Evolutionary conservation across 2,329 filamentous ascomycete genomes (phyloP).

Genomic region (Cladosporium colombiae): DNA sequence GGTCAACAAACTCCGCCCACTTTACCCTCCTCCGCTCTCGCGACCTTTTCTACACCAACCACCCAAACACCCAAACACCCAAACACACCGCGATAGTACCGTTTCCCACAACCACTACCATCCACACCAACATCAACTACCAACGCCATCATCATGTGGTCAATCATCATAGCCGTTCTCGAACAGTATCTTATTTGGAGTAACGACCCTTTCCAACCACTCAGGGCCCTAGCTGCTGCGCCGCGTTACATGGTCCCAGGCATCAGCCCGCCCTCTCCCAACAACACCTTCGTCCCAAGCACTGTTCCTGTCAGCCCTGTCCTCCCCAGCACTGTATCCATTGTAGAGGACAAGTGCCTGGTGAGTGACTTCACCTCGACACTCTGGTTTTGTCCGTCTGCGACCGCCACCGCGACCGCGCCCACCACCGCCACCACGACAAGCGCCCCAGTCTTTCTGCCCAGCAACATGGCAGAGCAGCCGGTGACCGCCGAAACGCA

Average conservation of each 20-base stretch:
- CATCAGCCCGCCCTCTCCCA: neutral
- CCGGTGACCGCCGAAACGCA: neutral
- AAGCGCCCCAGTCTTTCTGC: neutral
- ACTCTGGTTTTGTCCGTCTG: neutral
- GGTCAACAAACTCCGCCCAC: neutral
- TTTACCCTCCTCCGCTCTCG: neutral
- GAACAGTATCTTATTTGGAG: too few relatives aligned
- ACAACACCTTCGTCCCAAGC: neutral
- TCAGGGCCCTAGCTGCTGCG: too few relatives aligned
- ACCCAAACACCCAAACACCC: neutral
- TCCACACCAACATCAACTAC: too few relatives aligned
- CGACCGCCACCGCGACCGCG: neutral
- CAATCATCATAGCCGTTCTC: too few relatives aligned
- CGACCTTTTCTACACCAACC: neutral
- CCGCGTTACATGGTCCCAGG: too few relatives aligned
- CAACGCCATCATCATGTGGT: too few relatives aligned
- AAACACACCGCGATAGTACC: neutral
- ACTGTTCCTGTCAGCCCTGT: neutral
- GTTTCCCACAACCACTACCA: neutral
- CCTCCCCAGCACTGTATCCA: neutral
- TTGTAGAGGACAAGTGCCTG: neutral
- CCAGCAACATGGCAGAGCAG: neutral
- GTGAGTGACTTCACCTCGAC: neutral
- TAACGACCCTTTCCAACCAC: too few relatives aligned
- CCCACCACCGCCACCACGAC: neutral